Evolutionary conservation across 2,329 filamentous ascomycete genomes (phyloP), one percentile per base, ranked within the genome.

Genomic region (Talaromyces sp.): DNA sequence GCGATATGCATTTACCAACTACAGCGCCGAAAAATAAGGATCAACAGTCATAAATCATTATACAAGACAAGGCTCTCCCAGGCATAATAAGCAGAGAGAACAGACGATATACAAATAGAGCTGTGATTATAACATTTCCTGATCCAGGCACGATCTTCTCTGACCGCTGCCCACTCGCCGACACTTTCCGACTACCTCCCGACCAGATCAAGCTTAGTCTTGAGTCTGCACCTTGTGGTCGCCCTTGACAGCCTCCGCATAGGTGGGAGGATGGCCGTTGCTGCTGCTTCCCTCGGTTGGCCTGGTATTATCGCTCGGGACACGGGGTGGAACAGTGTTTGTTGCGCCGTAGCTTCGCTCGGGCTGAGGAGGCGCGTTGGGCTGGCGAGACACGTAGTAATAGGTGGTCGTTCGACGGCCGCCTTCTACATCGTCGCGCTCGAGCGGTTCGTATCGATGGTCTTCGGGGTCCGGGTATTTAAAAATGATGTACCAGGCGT

Each of bases 401-500:
- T 95, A 93, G 43, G 87, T 89, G 43, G 87, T 89, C 59, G 93
- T 86, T 63, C 72, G 75, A 63, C 63, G 61, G 31, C 75, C 75
- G 56, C 76, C 77, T 62, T 77, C 74, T 14, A 72, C 65, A 56
- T 76, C 74, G 6, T 67, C 65, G 35, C 66, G 82, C 59, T 78
- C 83, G 58, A 89, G 74, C 56, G 81, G 78, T 67, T 90, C 85
- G 77, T 95, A 92, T 60, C 81, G 75, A 32, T 89, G 85, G 74
- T 84, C 84, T 61, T 87, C 82, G 67, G 79, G 76, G 63, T 97
- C 93, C 61, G 95, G 95, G 75, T 89, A 90, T 72, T 90, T 89
- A 70, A 90, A 85, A 77, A 99, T 97, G 77, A 98, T 96, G 83
- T 98, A 99, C 93, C 95, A 98, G 64, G 93, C 86, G 80, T 99